phyloP scores from a whole-genome alignment of 495 filamentous ascomycete genomes.

The Margaritispora aquatica region DNA sequence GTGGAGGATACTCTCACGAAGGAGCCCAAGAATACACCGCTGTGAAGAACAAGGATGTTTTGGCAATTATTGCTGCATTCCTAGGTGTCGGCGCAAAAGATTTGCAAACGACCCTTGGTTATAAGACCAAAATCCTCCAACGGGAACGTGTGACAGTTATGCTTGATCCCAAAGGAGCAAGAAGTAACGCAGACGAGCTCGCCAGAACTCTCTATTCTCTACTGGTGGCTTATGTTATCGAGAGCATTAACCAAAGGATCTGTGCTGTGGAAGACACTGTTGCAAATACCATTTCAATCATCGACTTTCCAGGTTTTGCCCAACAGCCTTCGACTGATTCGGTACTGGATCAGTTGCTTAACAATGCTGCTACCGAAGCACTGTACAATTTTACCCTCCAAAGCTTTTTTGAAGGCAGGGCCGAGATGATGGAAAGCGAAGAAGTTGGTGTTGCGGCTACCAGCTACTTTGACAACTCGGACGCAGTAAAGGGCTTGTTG shows the following conservation, averaged over 20 bases:
- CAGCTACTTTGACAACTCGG: constrained; percentile 95
- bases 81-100: constrained; percentile 73
- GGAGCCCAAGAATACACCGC: constrained; percentile 78
- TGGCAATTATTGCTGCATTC: constrained; percentile 84
- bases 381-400: constrained; percentile 90
- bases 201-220: constrained; percentile 94
- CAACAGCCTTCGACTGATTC: constrained; percentile 77
- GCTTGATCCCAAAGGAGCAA: constrained; percentile 86
- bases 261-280: constrained; percentile 86
- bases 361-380: constrained; percentile 86
- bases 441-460: constrained; percentile 84
- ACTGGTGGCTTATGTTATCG: constrained; percentile 86
- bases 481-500: constrained; percentile 82
- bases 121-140: constrained; percentile 92
- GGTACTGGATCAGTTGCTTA: constrained; percentile 84
- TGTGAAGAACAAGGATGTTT: constrained; percentile 88
- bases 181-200: constrained; percentile 87
- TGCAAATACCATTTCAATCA: constrained; percentile 85
- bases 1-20: constrained; percentile 93
- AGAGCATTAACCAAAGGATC: constrained; percentile 82
- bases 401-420: constrained; percentile 91
- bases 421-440: constrained; percentile 85
- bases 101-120: constrained; percentile 81
- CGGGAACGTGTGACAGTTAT: constrained; percentile 95
- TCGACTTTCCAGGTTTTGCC: constrained; percentile 95